These are phyloP conservation scores for Leccinum obscurum DNA, from an alignment of 768 basidiomycete species.

Conservation along the genomic window DNA sequence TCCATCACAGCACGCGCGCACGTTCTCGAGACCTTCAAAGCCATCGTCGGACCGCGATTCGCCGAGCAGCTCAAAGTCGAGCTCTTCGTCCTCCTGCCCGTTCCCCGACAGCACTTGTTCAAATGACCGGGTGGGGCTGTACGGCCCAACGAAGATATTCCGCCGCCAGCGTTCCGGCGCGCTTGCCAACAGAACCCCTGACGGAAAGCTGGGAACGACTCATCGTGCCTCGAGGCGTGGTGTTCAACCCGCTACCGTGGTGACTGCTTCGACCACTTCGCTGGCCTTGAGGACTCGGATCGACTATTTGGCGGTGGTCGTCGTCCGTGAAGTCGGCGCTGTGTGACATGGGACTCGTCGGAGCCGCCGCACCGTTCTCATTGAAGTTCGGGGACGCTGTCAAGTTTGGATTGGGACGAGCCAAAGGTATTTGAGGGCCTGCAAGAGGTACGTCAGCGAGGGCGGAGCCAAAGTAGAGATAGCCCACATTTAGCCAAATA, in stretches of 20 bases:
- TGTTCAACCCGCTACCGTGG: slow-evolving; percentile 64
- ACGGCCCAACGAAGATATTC: slow-evolving; percentile 83
- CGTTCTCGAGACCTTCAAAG: slow-evolving; percentile 93
- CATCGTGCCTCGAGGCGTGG: slow-evolving; percentile 74
- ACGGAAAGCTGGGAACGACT: slow-evolving; percentile 77
- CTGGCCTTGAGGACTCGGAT: slow-evolving; percentile 72
- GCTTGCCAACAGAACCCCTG: slow-evolving; percentile 76
- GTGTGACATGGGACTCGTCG: slow-evolving; percentile 51
- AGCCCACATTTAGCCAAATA: slow-evolving; percentile 87
- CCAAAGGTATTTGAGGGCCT: slow-evolving; percentile 94
- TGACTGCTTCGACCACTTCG: slow-evolving; percentile 63
- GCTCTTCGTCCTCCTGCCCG: slow-evolving; percentile 55
- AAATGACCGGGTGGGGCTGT: slow-evolving; percentile 64
- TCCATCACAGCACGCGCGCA: slow-evolving; percentile 88
- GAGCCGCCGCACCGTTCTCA: slow-evolving; percentile 37
- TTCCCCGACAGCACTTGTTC: slow-evolving; percentile 44
- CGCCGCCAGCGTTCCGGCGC: slow-evolving; percentile 86
- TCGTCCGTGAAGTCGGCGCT: slow-evolving; percentile 49
- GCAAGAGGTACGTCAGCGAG: slow-evolving; percentile 10
- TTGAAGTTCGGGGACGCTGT: slow-evolving; percentile 27
- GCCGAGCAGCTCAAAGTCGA: slow-evolving; percentile 84
- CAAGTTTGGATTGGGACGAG: slow-evolving; percentile 55
- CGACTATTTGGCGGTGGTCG: slow-evolving; percentile 45
- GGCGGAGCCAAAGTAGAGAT: slow-evolving; percentile 9
- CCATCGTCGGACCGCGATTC: slow-evolving; percentile 71